A percentile compares a stretch with the other conserved stretches of the same genome.
Conservation (phyloP, 2,329 filamentous ascomycete genomes). For the Scorias spongiosa region DNA sequence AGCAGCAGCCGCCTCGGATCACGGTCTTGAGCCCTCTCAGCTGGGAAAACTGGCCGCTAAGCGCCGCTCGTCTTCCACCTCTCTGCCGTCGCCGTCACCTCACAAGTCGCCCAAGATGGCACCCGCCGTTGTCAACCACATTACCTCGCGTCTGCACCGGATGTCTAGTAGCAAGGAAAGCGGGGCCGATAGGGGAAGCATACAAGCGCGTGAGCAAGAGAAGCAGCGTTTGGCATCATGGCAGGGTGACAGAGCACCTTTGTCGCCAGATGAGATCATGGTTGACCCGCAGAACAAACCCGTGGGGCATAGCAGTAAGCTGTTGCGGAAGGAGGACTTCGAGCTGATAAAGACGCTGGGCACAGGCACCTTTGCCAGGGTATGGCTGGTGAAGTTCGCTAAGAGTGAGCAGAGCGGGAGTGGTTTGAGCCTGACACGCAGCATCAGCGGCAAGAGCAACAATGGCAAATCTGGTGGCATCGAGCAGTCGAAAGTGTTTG, state of each 20-base stretch:
- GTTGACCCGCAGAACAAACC: constrained; percentile 28
- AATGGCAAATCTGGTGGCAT: constrained; percentile 25
- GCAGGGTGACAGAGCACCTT: constrained; percentile 29
- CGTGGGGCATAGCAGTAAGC: constrained; percentile 32
- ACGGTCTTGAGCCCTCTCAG: no score
- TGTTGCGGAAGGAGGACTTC: constrained; percentile 45
- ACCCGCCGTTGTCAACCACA: constrained; percentile 19
- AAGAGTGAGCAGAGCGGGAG: constrained; percentile 19
- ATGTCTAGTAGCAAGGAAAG: constrained; percentile 12
- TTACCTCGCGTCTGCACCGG: constrained; percentile 21
- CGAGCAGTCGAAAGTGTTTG: constrained; percentile 49
- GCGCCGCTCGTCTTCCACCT: neutral
- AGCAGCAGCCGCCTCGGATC: no score
- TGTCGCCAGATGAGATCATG: constrained; percentile 28
- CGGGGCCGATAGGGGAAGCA: constrained; percentile 5
- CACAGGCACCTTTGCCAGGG: constrained; percentile 64
- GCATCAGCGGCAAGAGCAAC: constrained; percentile 15
- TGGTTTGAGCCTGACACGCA: neutral
- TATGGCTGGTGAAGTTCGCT: constrained; percentile 59
- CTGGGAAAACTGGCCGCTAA: neutral
- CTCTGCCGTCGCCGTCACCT: neutral
- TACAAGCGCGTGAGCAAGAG: constrained; percentile 29
- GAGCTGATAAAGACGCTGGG: constrained; percentile 59
- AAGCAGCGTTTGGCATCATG: constrained; percentile 31
- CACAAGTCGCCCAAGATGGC: constrained; percentile 11